A percentile compares a stretch with the other conserved stretches of the same genome.
phyloP scores from a whole-genome alignment of 140 eudicot species.

The Bidens hawaiensis region DNA sequence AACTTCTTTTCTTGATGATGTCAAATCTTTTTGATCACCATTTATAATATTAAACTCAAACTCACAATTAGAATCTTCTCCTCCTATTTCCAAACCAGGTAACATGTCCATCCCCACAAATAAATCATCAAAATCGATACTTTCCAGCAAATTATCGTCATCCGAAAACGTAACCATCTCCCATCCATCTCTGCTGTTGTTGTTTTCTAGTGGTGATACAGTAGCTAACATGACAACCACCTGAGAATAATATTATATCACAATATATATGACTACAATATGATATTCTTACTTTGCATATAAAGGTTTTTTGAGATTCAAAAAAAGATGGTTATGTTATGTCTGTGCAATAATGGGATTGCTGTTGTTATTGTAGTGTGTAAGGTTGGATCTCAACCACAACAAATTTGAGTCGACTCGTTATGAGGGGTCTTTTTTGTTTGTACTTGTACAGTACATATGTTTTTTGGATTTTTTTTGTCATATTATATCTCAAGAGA shows the following conservation, averaged over 20 bases:
- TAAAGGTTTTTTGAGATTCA: neutral
- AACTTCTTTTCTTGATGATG: constrained; percentile 32
- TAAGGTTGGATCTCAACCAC: constrained; percentile 60
- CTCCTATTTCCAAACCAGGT: constrained; percentile 63
- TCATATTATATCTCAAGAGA: constrained; percentile 17
- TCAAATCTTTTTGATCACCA: constrained; percentile 16
- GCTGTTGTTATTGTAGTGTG: constrained; percentile 24
- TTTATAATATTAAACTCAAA: constrained; percentile 28
- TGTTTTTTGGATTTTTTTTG: constrained; percentile 35
- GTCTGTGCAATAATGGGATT: constrained; percentile 15
- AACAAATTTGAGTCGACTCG: constrained; percentile 31
- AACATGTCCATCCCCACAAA: constrained; percentile 61
- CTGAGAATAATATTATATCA: too few species aligned
- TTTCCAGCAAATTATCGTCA: constrained; percentile 54
- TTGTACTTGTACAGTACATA: constrained; percentile 51
- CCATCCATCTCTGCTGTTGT: constrained; percentile 33
- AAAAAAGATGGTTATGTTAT: too few species aligned
- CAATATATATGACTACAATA: neutral
- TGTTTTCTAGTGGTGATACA: constrained; percentile 53
- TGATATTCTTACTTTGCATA: constrained; percentile 12
- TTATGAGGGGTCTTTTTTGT: constrained; percentile 27
- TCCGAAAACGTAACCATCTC: constrained; percentile 33
- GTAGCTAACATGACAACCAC: constrained; percentile 54
- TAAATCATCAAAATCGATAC: constrained; percentile 64
- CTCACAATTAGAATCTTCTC: constrained; percentile 43